Evolutionary conservation across 352 stramenopile species (phyloP).

Genomic region (Globisporangium perplexum): DNA sequence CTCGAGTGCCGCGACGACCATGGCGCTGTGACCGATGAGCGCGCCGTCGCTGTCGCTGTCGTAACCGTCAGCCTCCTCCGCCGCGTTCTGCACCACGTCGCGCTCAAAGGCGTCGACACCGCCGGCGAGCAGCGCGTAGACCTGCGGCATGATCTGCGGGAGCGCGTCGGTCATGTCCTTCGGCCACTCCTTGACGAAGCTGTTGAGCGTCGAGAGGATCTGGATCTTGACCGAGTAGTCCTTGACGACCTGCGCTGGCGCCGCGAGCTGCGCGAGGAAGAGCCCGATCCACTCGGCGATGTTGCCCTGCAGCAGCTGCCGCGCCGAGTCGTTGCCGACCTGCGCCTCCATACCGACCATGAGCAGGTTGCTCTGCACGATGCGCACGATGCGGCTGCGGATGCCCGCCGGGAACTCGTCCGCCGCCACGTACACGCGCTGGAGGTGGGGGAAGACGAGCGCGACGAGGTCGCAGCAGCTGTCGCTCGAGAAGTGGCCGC

Average conservation of each 20-base stretch:
- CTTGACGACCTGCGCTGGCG: constrained; percentile 38
- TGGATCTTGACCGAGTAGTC: constrained; percentile 75
- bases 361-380: constrained; percentile 70
- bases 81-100: constrained; percentile 43
- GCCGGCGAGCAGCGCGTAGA: constrained; percentile 49
- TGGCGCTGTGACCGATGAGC: constrained; percentile 54
- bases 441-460: constrained; percentile 67
- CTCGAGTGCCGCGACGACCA: constrained; percentile 70
- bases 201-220: constrained; percentile 62
- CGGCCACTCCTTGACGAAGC: constrained; percentile 79
- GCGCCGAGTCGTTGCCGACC: constrained; percentile 52
- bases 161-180: constrained; percentile 73
- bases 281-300: constrained; percentile 65
- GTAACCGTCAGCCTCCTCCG: constrained; percentile 60
- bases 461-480: constrained; percentile 74
- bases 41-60: constrained; percentile 72
- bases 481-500: constrained; percentile 72
- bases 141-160: constrained; percentile 63
- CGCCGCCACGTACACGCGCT: constrained; percentile 45
- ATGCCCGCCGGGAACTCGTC: constrained; percentile 44
- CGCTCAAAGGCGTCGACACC: constrained; percentile 46
- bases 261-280: constrained; percentile 47
- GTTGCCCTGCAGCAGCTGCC: constrained; percentile 59
- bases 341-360: constrained; percentile 84
- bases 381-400: constrained; percentile 53